These are phyloP conservation scores for Parathielavia appendiculata DNA, from an alignment of 495 filamentous ascomycete genomes.

Conservation along the genomic window DNA sequence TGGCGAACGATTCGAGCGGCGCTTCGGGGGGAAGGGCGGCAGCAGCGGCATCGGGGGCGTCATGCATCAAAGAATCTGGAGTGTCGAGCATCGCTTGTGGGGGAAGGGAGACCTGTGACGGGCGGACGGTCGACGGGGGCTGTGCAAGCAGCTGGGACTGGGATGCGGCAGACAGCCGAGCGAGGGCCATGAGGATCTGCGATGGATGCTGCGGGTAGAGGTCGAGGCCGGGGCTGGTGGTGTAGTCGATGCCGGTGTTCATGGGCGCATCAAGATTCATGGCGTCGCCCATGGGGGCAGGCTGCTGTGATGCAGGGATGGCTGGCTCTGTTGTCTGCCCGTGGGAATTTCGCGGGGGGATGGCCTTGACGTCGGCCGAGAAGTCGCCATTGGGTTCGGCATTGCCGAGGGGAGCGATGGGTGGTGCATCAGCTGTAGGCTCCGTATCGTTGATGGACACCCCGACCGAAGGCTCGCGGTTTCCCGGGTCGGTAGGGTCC, in stretches of 20 bases:
- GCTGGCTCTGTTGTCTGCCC: neutral
- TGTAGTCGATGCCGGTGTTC: conserved; percentile 5
- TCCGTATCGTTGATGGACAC: neutral
- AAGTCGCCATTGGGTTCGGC: neutral
- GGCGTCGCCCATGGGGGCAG: neutral
- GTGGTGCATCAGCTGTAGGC: neutral
- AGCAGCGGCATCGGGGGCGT: conserved; percentile 18
- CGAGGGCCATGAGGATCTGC: conserved; percentile 28
- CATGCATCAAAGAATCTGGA: conserved; percentile 8
- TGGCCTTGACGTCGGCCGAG: neutral
- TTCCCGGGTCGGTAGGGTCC: conserved; percentile 27
- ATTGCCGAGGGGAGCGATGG: neutral
- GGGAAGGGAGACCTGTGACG: conserved; percentile 28
- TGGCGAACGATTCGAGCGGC: conserved; percentile 47
- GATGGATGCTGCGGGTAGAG: conserved; percentile 17
- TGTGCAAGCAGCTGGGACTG: conserved; percentile 14
- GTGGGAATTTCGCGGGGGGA: neutral
- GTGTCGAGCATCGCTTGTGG: conserved; percentile 18
- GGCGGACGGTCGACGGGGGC: conserved; percentile 29
- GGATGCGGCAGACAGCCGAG: conserved; percentile 20
- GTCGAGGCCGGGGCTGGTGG: conserved; percentile 14
- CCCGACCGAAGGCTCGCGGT: conserved; percentile 25
- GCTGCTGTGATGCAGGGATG: neutral
- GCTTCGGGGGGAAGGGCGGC: conserved; percentile 28
- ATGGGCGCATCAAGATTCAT: conserved; percentile 10